A percentile compares a stretch with the other conserved stretches of the same genome.
phyloP scores from a whole-genome alignment of 2,329 filamentous ascomycete genomes.

The Fusarium solani-melongenae region DNA sequence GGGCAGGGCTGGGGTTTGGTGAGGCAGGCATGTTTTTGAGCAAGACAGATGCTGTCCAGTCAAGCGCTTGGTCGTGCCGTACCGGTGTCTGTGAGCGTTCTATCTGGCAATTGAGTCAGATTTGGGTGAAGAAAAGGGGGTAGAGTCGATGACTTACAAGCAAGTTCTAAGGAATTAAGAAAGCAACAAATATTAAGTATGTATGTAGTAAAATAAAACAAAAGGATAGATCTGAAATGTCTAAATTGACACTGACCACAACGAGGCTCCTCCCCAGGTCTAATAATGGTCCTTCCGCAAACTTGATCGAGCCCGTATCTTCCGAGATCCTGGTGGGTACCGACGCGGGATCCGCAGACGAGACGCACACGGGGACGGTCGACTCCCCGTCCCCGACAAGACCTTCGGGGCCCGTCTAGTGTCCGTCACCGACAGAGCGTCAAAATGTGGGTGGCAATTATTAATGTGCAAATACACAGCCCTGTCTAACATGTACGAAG shows the following conservation, averaged over 20 bases:
- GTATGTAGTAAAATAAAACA: background rate
- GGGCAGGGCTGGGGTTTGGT: conserved; percentile 1
- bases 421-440: conserved; percentile 8
- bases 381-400: conserved; percentile 28
- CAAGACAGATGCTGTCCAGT: conserved; percentile 11
- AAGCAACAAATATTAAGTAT: conserved; percentile 3
- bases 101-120: conserved; percentile 5
- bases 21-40: conserved; percentile 20
- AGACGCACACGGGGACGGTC: conserved; percentile 19
- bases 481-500: background rate
- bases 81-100: background rate
- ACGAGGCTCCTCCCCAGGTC: conserved; percentile 10
- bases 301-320: conserved; percentile 10
- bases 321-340: conserved; percentile 13
- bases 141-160: background rate
- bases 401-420: conserved; percentile 14
- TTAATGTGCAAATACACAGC: background rate
- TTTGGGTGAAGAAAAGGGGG: no score
- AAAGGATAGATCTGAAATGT: background rate
- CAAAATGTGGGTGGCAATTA: background rate
- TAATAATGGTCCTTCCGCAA: conserved; percentile 19
- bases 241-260: background rate
- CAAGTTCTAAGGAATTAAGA: conserved; percentile 1
- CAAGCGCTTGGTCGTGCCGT: conserved; percentile 2
- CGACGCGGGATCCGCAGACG: background rate